Base-by-base conservation (phyloP, 176 grass and related monocot genomes). In the Eragrostis curvula region DNA sequence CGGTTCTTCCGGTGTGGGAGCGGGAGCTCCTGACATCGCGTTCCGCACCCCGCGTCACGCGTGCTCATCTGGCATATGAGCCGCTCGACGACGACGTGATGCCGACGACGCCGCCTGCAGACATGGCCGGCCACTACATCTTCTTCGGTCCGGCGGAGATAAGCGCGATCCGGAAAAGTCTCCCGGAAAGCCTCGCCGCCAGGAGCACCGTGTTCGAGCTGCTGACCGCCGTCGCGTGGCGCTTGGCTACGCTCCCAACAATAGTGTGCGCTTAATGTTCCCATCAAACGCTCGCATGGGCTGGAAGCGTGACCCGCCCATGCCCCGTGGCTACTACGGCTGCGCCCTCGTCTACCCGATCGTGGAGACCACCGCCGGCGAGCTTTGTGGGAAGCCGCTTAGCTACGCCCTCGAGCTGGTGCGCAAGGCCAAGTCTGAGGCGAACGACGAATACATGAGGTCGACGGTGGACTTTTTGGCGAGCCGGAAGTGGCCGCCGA, bases 71-170 rank as follows among this genome's bases (percentile, higher is more conserved):
- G 53, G 70, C 62, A 25, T 84, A 76, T 30, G 30, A 76, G 53
- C 41, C 78, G 32, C n/a, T 53, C 25, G 12, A 14, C 10, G 27
- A 30, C 12, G 59, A 12, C 11, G 59, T 13, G 27, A 27, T 29
- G 4, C 59, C 29, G 12, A n/a, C 41, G 27, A 85, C 72, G 3
- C 79, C 47, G 3, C 12, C 40, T 1, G 42, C 70, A 3, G 24
- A 48, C 29, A 84, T 85, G 87, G 58, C 75, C 12, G 20, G 70
- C 48, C 43, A n/a, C 7, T 73, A 73, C 16, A 79, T 83, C 66
- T 79, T 88, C 86, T 85, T 89, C 48, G 76, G 87, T 8, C 70
- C 59, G 16, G 68, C 39, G 18, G 74, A 89, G 46, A 41, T 89
- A 5, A 36, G 32, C 32, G 32, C 60, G 5, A 28, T 63, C 25